Conservation (phyloP, 2,329 filamentous ascomycete species). For the Dactylellina sp. region DNA sequence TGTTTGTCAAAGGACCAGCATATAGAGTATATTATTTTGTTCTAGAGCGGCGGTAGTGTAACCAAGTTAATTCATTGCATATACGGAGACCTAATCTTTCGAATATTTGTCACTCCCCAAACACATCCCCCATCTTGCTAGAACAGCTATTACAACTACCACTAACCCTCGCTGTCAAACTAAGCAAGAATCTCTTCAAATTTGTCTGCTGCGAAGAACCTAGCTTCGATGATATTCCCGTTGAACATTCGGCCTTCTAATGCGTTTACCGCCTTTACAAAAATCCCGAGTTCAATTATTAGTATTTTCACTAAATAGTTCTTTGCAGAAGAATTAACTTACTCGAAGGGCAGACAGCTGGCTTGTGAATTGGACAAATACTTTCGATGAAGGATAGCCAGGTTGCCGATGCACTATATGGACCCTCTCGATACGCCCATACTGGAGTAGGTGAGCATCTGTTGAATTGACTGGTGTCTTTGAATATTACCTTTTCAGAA, state of each 20-base stretch:
- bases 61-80: too few species aligned
- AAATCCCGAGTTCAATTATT: constrained; percentile 55
- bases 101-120: too few species aligned
- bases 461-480: constrained; percentile 21
- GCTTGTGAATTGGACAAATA: constrained; percentile 94
- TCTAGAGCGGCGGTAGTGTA: too few species aligned
- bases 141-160: too few species aligned
- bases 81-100: too few species aligned
- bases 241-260: constrained; percentile 89
- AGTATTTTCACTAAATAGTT: too few species aligned
- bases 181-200: constrained; percentile 71
- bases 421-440: constrained; percentile 62
- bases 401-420: constrained; percentile 42
- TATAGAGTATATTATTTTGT: too few species aligned
- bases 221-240: constrained; percentile 83
- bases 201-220: constrained; percentile 82
- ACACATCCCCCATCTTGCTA: too few species aligned
- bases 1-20: too few species aligned
- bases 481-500: constrained; percentile 74
- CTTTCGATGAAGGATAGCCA: constrained; percentile 67
- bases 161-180: background rate
- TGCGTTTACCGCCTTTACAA: constrained; percentile 90
- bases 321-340: constrained; percentile 66
- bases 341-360: constrained; percentile 85
- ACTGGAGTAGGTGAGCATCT: constrained; percentile 32